phyloP scores from a whole-genome alignment of 371 early-diverging fungal species.

The Nosema muscidifuracis region DNA sequence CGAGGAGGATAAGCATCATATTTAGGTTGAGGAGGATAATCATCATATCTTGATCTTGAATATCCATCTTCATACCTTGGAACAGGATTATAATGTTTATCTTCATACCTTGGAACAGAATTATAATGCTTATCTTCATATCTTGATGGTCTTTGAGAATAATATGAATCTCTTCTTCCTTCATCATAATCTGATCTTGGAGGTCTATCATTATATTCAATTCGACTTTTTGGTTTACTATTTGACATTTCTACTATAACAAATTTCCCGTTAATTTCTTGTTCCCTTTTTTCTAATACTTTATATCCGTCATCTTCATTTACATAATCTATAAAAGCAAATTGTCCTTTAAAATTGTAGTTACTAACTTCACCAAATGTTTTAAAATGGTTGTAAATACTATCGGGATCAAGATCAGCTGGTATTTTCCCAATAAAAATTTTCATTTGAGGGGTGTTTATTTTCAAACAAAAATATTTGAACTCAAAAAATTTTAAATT shows the following conservation, averaged over 20 bases:
- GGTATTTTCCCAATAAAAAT: slow-evolving; percentile 47
- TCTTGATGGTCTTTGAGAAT: not conserved
- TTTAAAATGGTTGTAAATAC: slow-evolving; percentile 32
- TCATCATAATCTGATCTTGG: slow-evolving; percentile 1
- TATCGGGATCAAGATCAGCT: slow-evolving; percentile 17
- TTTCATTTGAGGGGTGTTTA: slow-evolving; percentile 17
- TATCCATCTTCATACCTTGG: not conserved
- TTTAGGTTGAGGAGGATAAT: not conserved
- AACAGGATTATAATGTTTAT: not conserved
- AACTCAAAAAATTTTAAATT: no score
- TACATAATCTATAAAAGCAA: slow-evolving; percentile 34
- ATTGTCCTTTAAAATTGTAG: slow-evolving; percentile 30
- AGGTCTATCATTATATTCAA: not conserved
- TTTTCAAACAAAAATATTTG: not conserved
- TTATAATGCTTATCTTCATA: not conserved
- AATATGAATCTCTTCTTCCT: slow-evolving; percentile 5
- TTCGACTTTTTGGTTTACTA: not conserved
- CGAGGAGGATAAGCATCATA: no score
- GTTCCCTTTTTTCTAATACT: slow-evolving; percentile 24
- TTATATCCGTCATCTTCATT: slow-evolving; percentile 6
- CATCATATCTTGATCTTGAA: not conserved
- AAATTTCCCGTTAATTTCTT: slow-evolving; percentile 19
- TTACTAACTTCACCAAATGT: slow-evolving; percentile 38
- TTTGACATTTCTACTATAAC: slow-evolving; percentile 34
- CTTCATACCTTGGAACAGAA: not conserved